A percentile compares a stretch with the other conserved stretches of the same genome.
Conservation (phyloP, 2,329 filamentous ascomycete genomes). For the Ophiognomonia clavigignenti-juglandacearum region DNA sequence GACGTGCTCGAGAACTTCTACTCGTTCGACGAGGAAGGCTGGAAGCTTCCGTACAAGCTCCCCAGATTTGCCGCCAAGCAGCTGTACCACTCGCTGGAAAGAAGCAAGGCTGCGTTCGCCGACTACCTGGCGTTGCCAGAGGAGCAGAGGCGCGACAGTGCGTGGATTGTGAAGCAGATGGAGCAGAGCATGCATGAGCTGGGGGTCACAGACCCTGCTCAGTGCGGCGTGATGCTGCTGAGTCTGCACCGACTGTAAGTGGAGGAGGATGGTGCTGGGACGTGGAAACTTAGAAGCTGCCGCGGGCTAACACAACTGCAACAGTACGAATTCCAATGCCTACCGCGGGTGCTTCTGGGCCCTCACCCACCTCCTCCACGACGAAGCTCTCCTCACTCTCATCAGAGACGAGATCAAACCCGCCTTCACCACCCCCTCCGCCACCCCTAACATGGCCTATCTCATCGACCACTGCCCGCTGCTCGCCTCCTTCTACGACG, state of each 20-base stretch:
- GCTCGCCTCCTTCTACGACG: neutral
- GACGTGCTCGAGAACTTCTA: neutral
- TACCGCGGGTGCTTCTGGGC: constrained; percentile 2
- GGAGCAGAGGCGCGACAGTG: neutral
- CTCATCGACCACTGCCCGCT: neutral
- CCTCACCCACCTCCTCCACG: constrained; percentile 1
- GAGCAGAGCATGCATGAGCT: neutral
- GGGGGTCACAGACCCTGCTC: neutral
- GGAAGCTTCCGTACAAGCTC: constrained; percentile 5
- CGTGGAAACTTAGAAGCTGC: too few relatives aligned
- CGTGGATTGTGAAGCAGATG: constrained; percentile 1
- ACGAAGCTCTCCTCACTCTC: neutral
- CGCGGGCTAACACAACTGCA: too few relatives aligned
- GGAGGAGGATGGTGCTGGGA: too few relatives aligned
- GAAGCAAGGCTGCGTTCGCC: neutral
- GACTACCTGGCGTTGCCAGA: neutral
- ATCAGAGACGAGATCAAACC: constrained; percentile 1
- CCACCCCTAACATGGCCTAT: neutral
- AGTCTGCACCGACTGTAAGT: constrained; percentile 2
- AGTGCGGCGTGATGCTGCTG: neutral
- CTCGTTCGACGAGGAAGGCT: constrained; percentile 1
- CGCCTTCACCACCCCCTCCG: neutral
- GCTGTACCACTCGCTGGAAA: neutral
- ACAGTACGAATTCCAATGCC: neutral
- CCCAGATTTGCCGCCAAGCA: neutral